Base-by-base conservation (phyloP, 352 stramenopile species). In the Pythium vanterpoolii region DNA sequence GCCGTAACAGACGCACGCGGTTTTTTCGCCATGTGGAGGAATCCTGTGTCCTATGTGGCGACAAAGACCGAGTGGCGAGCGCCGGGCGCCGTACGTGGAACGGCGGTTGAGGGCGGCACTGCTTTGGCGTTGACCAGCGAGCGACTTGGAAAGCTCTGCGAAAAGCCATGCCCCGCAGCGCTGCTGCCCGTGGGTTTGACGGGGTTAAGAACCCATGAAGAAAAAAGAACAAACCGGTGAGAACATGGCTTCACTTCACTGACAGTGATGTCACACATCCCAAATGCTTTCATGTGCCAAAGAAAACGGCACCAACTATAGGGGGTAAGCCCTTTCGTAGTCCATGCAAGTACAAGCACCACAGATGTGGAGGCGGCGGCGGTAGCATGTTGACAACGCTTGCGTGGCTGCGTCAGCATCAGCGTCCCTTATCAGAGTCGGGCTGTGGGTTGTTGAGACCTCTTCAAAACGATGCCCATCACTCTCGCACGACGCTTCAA, bases 221-320 rank as follows among this genome's bases (percentile, higher is more conserved):
- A 28, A 58, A 39, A 28, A 28, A 49, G 33, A 46, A 56, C 19
- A 42, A 56, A 56, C 31, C 11, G 16, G 19, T 21, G 44, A 52
- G 28, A 27, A 61, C 51, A 66, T 66, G 60, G 60, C 50, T 66
- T 66, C 60, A 66, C 60, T 66, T 61, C 50, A 66, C 60, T 65
- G 58, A 65, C 58, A 65, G n/a, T 42, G 45, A 60, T 50, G 34
- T 45, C 34, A 56, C 34, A 45, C 23, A 21, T 56, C 5, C 3
- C 5, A 10, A 6, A 13, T 26, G 47, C 9, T n/a, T n/a, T n/a
- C n/a, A n/a, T n/a, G n/a, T n/a, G n/a, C n/a, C n/a, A n/a, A n/a
- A n/a, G n/a, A n/a, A n/a, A n/a, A n/a, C n/a, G n/a, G n/a, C n/a
- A n/a, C n/a, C n/a, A n/a, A n/a, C n/a, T n/a, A n/a, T n/a, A n/a